These are phyloP conservation scores for Euphorbia corollata DNA, from an alignment of 441 rosid species.

Conservation along the genomic window DNA sequence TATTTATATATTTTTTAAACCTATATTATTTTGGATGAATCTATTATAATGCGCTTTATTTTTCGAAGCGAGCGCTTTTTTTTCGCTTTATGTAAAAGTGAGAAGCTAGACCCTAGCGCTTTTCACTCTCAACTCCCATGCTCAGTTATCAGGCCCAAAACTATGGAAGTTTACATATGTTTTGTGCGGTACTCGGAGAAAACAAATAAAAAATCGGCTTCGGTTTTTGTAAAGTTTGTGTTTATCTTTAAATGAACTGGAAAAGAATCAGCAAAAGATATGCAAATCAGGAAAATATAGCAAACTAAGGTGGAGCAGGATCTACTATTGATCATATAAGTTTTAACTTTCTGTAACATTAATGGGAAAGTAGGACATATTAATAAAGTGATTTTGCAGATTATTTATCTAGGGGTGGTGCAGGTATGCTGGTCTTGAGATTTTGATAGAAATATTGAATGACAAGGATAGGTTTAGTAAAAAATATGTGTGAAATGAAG, in stretches of 20 bases:
- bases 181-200: neutral
- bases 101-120: no score
- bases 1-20: no score
- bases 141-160: no score
- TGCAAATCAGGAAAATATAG: neutral
- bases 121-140: neutral
- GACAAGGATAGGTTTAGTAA: no score
- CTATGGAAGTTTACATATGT: neutral
- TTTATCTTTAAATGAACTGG: neutral
- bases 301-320: neutral
- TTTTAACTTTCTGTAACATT: neutral
- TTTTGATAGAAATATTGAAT: no score
- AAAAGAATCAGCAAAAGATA: neutral
- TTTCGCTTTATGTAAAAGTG: no score
- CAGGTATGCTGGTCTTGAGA: neutral
- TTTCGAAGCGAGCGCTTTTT: no score
- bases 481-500: no score
- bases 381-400: neutral
- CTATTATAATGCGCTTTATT: no score
- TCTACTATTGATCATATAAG: neutral
- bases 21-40: no score
- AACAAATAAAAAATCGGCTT: neutral
- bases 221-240: conserved; percentile 1
- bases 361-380: neutral
- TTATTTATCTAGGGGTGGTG: neutral